phyloP scores from a whole-genome alignment of 768 basidiomycete species.

The Mycena sanguinolenta region DNA sequence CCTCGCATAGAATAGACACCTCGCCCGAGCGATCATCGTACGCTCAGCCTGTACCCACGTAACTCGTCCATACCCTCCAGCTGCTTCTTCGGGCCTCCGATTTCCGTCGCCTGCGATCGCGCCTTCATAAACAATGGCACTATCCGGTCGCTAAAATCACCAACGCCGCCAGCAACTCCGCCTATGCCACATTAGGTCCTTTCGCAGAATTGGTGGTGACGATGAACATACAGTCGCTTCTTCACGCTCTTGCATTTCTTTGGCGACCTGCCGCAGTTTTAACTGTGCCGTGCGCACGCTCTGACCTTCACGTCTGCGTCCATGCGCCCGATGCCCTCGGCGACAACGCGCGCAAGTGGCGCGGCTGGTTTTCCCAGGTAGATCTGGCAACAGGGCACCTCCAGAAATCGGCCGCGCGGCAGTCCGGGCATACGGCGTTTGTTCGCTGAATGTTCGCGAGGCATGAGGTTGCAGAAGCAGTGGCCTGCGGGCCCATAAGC shows the following conservation, averaged over 20 bases:
- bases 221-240: constrained; percentile 45
- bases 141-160: constrained; percentile 58
- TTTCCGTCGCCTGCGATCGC: constrained; percentile 28
- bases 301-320: constrained; percentile 45
- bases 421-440: constrained; percentile 37
- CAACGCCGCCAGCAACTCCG: constrained; percentile 50
- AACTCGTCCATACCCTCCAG: constrained; percentile 44
- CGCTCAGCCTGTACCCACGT: constrained; percentile 38
- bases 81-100: constrained; percentile 45
- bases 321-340: constrained; percentile 52
- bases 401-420: constrained; percentile 33
- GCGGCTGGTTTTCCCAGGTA: constrained; percentile 46
- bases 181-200: constrained; percentile 39
- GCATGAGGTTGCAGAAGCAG: constrained; percentile 57
- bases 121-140: constrained; percentile 50
- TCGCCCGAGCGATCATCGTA: constrained; percentile 40
- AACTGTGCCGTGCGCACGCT: constrained; percentile 53
- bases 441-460: constrained; percentile 40
- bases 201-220: no score
- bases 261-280: constrained; percentile 48
- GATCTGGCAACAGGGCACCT: constrained; percentile 40
- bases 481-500: constrained; percentile 50
- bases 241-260: constrained; percentile 39
- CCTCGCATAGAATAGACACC: constrained; percentile 34
- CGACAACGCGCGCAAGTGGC: constrained; percentile 42